Evolutionary conservation across 495 filamentous ascomycete species (phyloP).

Genomic region (Sporormia fimetaria): DNA sequence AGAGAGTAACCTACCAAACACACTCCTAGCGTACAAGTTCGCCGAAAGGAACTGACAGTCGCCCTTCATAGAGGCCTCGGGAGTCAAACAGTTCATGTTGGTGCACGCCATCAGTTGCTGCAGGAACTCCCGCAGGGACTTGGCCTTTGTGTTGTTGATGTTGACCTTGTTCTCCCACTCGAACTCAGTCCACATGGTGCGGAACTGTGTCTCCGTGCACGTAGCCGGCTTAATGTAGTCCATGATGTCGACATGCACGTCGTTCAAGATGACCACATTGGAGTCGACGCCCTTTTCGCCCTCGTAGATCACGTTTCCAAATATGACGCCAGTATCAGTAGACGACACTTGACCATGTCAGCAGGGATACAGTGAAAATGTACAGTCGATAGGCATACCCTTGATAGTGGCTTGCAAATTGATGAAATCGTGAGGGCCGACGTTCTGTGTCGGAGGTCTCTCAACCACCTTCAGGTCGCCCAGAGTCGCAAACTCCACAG

Average conservation of each 20-base stretch:
- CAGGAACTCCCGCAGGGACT: constrained; percentile 83
- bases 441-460: constrained; percentile 87
- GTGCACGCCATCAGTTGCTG: constrained; percentile 93
- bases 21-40: constrained; percentile 92
- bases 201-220: constrained; percentile 96
- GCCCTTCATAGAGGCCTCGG: constrained; percentile 89
- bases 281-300: constrained; percentile 89
- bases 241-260: constrained; percentile 99
- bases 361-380: not conserved
- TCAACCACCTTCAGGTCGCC: constrained; percentile 98
- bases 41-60: constrained; percentile 97
- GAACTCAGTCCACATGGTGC: constrained; percentile 99
- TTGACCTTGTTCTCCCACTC: constrained; percentile 99
- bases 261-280: constrained; percentile 96
- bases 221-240: constrained; percentile 98
- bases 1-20: constrained; percentile 70
- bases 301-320: constrained; percentile 98
- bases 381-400: not conserved
- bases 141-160: constrained; percentile 91
- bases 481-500: constrained; percentile 93
- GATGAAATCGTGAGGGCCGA: constrained; percentile 89
- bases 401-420: constrained; percentile 99
- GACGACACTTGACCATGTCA: constrained; percentile 54
- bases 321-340: constrained; percentile 97
- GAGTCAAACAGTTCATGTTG: constrained; percentile 97